phyloP scores from a whole-genome alignment of 768 basidiomycete genomes.

The Mycena venus region DNA sequence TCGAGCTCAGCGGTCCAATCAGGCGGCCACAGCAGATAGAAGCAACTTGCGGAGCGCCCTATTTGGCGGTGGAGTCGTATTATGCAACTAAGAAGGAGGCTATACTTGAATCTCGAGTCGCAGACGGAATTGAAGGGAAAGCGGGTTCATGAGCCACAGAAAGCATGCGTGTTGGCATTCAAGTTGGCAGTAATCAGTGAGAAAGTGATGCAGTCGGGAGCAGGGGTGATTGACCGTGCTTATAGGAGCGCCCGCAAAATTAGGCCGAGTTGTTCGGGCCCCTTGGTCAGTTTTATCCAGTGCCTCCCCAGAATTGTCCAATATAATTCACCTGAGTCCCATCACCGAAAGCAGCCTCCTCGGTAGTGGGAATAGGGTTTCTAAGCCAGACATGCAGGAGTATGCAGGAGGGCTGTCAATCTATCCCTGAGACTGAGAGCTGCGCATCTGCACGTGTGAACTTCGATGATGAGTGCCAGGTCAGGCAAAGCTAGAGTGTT shows the following conservation, averaged over 20 bases:
- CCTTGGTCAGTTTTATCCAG: too few relatives aligned
- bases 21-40: neutral
- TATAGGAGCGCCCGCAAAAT: neutral
- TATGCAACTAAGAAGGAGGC: neutral
- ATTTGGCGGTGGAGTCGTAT: neutral
- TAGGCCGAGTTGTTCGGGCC: neutral
- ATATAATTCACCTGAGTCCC: too few relatives aligned
- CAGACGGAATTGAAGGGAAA: slow-evolving; percentile 7
- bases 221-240: neutral
- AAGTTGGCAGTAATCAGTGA: neutral
- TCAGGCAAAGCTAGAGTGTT: too few relatives aligned
- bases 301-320: neutral
- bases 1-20: neutral
- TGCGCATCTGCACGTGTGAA: too few relatives aligned
- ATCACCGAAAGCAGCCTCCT: too few relatives aligned
- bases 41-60: neutral
- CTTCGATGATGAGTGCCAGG: too few relatives aligned
- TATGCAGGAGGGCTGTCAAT: too few relatives aligned
- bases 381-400: too few relatives aligned
- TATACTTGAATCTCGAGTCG: neutral
- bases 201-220: neutral
- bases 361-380: too few relatives aligned
- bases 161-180: neutral
- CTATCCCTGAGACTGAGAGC: too few relatives aligned
- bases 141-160: neutral